Percentiles rank a stretch among this genome's conserved stretches.
These are phyloP conservation scores for Xylaria sp. DNA, from an alignment of 2,329 filamentous ascomycete species.

Conservation along the genomic window DNA sequence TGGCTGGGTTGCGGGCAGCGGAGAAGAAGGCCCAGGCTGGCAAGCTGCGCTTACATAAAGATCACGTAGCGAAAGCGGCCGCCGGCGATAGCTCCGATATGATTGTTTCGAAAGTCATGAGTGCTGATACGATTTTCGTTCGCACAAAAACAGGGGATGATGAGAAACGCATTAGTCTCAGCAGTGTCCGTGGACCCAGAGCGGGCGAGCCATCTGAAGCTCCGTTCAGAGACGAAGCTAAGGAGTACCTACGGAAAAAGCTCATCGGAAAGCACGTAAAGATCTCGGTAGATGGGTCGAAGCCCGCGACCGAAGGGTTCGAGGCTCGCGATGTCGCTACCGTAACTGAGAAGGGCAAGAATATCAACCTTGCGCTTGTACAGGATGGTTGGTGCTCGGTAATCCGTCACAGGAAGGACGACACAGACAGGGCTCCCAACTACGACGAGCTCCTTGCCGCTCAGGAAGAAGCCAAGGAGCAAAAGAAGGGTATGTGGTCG, in stretches of 20 bases:
- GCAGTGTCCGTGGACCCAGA: constrained; percentile 94
- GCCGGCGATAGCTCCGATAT: constrained; percentile 77
- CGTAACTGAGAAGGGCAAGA: constrained; percentile 84
- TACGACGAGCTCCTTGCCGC: constrained; percentile 89
- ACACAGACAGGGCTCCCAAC: constrained; percentile 91
- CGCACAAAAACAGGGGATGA: constrained; percentile 81
- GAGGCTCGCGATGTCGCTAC: constrained; percentile 96
- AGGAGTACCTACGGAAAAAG: constrained; percentile 94
- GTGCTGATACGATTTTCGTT: constrained; percentile 88
- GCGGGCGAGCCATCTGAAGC: constrained; percentile 86
- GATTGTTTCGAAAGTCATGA: constrained; percentile 84
- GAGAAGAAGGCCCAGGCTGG: constrained; percentile 85
- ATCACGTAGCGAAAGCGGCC: constrained; percentile 77
- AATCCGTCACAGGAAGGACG: constrained; percentile 93
- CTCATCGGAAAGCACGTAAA: constrained; percentile 96
- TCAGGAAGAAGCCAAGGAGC: constrained; percentile 84
- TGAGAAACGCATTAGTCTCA: constrained; percentile 92
- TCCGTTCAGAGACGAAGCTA: constrained; percentile 91
- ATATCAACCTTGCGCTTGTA: constrained; percentile 85
- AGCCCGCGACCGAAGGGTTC: constrained; percentile 88
- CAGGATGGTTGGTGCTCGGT: constrained; percentile 94
- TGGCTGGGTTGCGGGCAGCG: constrained; percentile 85
- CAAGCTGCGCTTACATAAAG: constrained; percentile 83
- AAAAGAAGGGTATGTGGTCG: constrained; percentile 95
- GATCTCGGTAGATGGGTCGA: constrained; percentile 88